Conservation (phyloP, 2,329 filamentous ascomycete genomes). For the Pseudomassariella vexata region DNA sequence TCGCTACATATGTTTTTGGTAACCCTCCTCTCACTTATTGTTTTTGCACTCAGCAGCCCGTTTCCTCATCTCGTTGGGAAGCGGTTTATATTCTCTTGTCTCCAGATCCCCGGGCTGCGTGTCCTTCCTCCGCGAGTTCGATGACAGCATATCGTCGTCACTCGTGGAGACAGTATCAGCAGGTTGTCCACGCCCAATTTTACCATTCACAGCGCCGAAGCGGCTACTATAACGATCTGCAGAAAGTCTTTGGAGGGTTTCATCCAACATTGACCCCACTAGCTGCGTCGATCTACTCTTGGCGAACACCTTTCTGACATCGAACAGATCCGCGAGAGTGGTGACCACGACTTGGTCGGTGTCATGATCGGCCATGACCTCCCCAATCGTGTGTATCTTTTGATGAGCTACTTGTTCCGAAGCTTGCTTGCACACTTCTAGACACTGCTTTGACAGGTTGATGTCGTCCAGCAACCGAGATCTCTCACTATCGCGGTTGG, state of each 20-base stretch:
- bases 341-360: conserved; percentile 34
- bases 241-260: conserved; percentile 17
- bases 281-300: conserved; percentile 27
- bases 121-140: conserved; percentile 12
- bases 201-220: conserved; percentile 14
- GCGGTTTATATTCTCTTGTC: conserved; percentile 14
- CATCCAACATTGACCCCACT: conserved; percentile 28
- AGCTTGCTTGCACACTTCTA: conserved; percentile 31
- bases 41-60: conserved; percentile 6
- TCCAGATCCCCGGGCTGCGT: conserved; percentile 13
- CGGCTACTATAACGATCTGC: conserved; percentile 24
- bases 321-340: conserved; percentile 34
- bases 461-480: conserved; percentile 27
- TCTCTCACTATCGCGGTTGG: conserved; percentile 22
- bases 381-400: conserved; percentile 28
- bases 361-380: conserved; percentile 28
- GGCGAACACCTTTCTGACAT: conserved; percentile 29
- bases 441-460: conserved; percentile 26
- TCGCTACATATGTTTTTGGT: too few relatives aligned
- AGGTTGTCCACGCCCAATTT: background rate
- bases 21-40: background rate
- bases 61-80: conserved; percentile 23
- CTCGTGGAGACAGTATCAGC: conserved; percentile 6
- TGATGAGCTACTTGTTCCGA: conserved; percentile 21
- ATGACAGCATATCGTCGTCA: conserved; percentile 1